These are phyloP conservation scores for Eucalyptus cloeziana DNA, from an alignment of 345 rosid genomes.

Conservation along the genomic window DNA sequence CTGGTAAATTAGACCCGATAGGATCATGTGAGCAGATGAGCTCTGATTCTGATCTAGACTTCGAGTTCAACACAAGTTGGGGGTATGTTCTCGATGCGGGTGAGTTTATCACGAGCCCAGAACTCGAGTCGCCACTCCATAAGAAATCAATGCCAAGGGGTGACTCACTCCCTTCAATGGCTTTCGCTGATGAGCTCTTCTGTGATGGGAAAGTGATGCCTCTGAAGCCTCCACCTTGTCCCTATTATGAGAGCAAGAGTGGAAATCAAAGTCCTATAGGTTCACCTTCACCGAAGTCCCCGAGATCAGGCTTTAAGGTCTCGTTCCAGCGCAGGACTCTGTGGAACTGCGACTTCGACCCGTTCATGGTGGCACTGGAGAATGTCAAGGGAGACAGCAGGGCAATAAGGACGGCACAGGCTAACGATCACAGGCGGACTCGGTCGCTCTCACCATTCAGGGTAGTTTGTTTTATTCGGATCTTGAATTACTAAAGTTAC, in stretches of 20 bases:
- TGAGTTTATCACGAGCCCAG: background rate
- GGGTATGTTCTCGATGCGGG: background rate
- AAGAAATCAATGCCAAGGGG: background rate
- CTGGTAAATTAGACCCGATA: background rate
- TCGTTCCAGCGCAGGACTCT: constrained; percentile 21
- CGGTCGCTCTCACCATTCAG: constrained; percentile 18
- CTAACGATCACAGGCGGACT: constrained; percentile 5
- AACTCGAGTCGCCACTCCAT: background rate
- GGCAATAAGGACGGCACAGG: background rate
- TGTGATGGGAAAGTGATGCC: constrained; percentile 33
- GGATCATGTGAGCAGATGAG: background rate
- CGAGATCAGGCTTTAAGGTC: background rate
- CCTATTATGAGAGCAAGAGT: background rate
- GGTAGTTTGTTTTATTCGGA: background rate
- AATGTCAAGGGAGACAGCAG: constrained; percentile 15
- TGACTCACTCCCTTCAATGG: constrained; percentile 24
- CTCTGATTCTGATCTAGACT: constrained; percentile 4
- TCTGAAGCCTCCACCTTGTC: constrained; percentile 29
- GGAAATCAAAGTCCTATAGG: background rate
- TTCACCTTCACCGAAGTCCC: background rate
- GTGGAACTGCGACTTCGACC: constrained; percentile 50
- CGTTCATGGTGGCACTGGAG: constrained; percentile 38
- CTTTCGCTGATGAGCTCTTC: constrained; percentile 52
- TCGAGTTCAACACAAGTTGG: constrained; percentile 23
- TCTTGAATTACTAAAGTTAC: background rate